Percentiles rank a stretch among this genome's conserved stretches.
phyloP scores from a whole-genome alignment of 257 asterid genomes.

The Nicotiana undulata region DNA sequence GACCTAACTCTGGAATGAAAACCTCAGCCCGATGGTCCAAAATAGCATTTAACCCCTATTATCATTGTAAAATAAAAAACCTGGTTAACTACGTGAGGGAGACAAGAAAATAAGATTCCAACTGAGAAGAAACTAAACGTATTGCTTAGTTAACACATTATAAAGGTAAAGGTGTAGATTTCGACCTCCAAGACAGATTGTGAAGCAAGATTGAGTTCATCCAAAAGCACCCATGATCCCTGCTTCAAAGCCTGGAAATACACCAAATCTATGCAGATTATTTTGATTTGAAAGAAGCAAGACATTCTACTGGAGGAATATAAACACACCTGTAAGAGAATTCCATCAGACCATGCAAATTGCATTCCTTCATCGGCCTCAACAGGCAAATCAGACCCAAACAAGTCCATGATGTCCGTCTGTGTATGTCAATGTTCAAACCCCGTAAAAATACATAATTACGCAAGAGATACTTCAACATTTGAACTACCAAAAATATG shows the following conservation, averaged over 20 bases:
- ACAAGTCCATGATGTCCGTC: slow-evolving; percentile 96
- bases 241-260: slow-evolving; percentile 73
- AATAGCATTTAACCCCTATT: slow-evolving; percentile 86
- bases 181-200: slow-evolving; percentile 94
- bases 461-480: slow-evolving; percentile 2
- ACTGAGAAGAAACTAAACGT: not conserved
- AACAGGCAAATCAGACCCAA: slow-evolving; percentile 95
- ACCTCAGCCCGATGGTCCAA: slow-evolving; percentile 99
- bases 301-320: not conserved
- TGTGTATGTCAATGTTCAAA: slow-evolving; percentile 28
- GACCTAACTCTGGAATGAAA: slow-evolving; percentile 90
- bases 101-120: not conserved
- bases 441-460: slow-evolving; percentile 12
- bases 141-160: not conserved
- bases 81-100: not conserved
- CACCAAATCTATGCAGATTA: slow-evolving; percentile 1
- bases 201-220: slow-evolving; percentile 98
- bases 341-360: slow-evolving; percentile 98
- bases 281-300: not conserved
- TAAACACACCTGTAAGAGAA: slow-evolving; percentile 75
- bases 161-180: not conserved
- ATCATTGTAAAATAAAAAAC: not conserved
- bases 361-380: slow-evolving; percentile 88
- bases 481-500: not conserved
- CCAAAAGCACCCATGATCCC: slow-evolving; percentile 95